phyloP scores from a whole-genome alignment of 352 stramenopile genomes.

The Phytopythium oedochilum region DNA sequence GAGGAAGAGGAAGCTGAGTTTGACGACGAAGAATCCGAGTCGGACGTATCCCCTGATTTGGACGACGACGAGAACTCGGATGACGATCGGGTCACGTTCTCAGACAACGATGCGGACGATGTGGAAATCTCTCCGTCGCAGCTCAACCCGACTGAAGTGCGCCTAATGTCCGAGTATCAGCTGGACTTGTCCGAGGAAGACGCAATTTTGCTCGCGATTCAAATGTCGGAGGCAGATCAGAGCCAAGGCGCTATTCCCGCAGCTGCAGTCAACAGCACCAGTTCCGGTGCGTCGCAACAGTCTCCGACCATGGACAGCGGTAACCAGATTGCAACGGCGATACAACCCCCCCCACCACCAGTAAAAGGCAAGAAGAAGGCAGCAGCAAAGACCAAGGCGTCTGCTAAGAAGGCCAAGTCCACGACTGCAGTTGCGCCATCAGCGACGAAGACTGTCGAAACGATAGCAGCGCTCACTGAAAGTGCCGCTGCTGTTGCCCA shows the following conservation, averaged over 20 bases:
- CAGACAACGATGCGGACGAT: conserved; percentile 27
- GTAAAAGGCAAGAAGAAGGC: conserved; percentile 1
- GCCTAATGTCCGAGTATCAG: conserved; percentile 60
- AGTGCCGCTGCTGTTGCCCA: neutral
- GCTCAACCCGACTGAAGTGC: conserved; percentile 28
- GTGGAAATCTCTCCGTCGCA: conserved; percentile 12
- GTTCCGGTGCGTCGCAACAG: neutral
- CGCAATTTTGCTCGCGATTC: conserved; percentile 53
- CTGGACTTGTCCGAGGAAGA: conserved; percentile 73
- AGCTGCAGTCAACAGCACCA: neutral
- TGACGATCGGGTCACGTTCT: conserved; percentile 39
- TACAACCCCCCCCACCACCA: neutral
- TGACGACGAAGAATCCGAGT: conserved; percentile 45
- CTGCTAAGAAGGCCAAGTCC: neutral
- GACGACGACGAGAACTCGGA: conserved; percentile 59
- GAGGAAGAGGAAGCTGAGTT: conserved; percentile 36
- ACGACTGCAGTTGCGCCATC: neutral
- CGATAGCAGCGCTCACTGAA: neutral
- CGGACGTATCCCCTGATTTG: conserved; percentile 36
- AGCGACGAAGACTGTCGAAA: neutral
- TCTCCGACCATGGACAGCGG: neutral
- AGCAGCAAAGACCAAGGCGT: neutral
- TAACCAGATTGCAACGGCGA: neutral
- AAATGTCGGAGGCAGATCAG: conserved; percentile 40
- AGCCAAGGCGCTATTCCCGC: neutral